These are phyloP conservation scores for Pichia sp. DNA, from an alignment of 1,139 yeast species.

Conservation along the genomic window DNA sequence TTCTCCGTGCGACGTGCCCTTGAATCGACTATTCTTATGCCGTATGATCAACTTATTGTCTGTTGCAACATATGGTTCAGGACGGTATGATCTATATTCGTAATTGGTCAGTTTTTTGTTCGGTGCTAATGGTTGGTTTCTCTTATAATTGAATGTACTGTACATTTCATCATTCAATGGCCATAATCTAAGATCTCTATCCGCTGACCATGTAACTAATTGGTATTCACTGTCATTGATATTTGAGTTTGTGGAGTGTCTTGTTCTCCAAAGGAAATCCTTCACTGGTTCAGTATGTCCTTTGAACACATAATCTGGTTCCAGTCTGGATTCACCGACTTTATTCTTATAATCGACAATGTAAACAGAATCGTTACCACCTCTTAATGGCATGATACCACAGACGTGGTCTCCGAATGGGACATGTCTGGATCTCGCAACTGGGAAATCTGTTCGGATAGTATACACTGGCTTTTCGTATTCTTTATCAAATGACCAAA, in stretches of 20 bases:
- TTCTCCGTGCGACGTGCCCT: slow-evolving; percentile 5
- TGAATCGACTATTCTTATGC: slow-evolving; percentile 16
- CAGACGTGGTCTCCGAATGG: slow-evolving; percentile 90
- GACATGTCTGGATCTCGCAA: slow-evolving; percentile 80
- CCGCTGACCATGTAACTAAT: slow-evolving; percentile 92
- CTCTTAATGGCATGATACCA: slow-evolving; percentile 87
- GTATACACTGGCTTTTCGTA: slow-evolving; percentile 51
- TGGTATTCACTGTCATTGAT: slow-evolving; percentile 79
- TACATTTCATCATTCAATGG: slow-evolving; percentile 62
- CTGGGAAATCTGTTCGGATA: slow-evolving; percentile 75
- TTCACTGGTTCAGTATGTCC: slow-evolving; percentile 86
- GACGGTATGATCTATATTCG: slow-evolving; percentile 48
- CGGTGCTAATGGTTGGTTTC: slow-evolving; percentile 34
- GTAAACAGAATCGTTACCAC: slow-evolving; percentile 77
- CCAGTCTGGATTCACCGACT: slow-evolving; percentile 41
- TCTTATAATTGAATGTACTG: slow-evolving; percentile 53
- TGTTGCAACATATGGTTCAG: slow-evolving; percentile 40
- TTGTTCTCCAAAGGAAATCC: slow-evolving; percentile 84
- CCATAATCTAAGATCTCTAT: slow-evolving; percentile 84
- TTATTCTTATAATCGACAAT: slow-evolving; percentile 53
- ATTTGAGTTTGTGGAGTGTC: slow-evolving; percentile 43
- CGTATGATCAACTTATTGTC: slow-evolving; percentile 27
- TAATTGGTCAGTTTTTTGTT: slow-evolving; percentile 39
- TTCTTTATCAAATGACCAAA: slow-evolving; percentile 65
- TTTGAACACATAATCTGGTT: slow-evolving; percentile 61